Percentiles rank a stretch among this genome's conserved stretches.
Conservation (phyloP, 257 asterid genomes). For the Vinca minor region DNA sequence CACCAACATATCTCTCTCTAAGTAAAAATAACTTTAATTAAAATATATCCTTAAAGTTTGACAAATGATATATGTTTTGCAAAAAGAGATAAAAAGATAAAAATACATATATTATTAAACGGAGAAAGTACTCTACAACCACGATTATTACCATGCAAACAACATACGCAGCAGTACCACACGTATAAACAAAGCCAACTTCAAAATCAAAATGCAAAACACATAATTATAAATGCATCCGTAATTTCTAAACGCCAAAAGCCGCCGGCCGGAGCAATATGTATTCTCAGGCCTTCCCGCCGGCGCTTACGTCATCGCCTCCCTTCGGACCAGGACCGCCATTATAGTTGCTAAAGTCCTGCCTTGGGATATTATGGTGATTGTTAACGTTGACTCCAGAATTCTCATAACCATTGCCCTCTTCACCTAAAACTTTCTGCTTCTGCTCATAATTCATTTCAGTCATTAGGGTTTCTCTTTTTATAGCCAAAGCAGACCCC, state of each 20-base stretch:
- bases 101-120: too few species aligned
- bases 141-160: background rate
- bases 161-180: background rate
- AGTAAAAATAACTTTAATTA: too few species aligned
- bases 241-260: too few species aligned
- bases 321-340: conserved; percentile 6
- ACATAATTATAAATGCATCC: background rate
- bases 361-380: conserved; percentile 25
- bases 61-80: too few species aligned
- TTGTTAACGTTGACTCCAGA: conserved; percentile 1
- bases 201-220: background rate
- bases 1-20: too few species aligned
- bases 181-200: background rate
- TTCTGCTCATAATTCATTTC: conserved; percentile 4
- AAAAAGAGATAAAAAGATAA: too few species aligned
- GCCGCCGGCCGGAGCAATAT: too few species aligned
- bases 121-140: too few species aligned
- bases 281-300: background rate
- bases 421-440: background rate
- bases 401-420: background rate
- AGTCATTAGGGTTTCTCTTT: conserved; percentile 5
- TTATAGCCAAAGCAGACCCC: conserved; percentile 15
- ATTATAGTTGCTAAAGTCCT: conserved; percentile 17
- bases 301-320: background rate
- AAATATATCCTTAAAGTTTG: too few species aligned